phyloP scores from a whole-genome alignment of 1,139 yeast genomes.

The Saccharomyces pastorianus region DNA sequence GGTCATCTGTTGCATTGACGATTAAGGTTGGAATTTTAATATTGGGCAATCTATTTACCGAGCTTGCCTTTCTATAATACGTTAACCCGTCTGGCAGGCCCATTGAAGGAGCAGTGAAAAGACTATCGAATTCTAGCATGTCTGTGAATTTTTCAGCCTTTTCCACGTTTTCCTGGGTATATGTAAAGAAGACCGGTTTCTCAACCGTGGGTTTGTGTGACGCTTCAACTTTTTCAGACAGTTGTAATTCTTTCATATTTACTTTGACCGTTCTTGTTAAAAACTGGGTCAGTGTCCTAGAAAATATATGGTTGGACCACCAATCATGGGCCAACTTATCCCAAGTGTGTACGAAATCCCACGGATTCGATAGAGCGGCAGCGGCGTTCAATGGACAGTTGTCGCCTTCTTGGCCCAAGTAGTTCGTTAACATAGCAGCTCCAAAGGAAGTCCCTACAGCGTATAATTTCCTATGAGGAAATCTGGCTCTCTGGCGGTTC shows the following conservation, averaged over 20 bases:
- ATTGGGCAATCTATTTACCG: constrained; percentile 46
- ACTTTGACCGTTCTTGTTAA: constrained; percentile 51
- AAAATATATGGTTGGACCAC: constrained; percentile 53
- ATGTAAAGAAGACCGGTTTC: constrained; percentile 17
- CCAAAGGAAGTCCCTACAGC: constrained; percentile 83
- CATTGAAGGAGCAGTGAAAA: constrained; percentile 59
- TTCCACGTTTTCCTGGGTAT: constrained; percentile 31
- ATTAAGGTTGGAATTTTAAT: constrained; percentile 61
- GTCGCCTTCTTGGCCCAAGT: constrained; percentile 61
- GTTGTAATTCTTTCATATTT: constrained; percentile 45
- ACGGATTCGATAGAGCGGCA: constrained; percentile 62
- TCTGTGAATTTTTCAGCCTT: constrained; percentile 31
- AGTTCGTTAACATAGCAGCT: constrained; percentile 65
- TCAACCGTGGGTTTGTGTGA: constrained; percentile 30
- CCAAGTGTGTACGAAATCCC: constrained; percentile 63
- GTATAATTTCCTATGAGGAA: constrained; percentile 64
- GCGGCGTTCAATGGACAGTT: constrained; percentile 52
- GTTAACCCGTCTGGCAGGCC: constrained; percentile 63
- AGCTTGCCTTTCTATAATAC: constrained; percentile 62
- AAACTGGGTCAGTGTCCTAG: constrained; percentile 56
- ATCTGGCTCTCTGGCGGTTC: constrained; percentile 41
- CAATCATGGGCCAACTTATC: constrained; percentile 42
- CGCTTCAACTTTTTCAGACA: constrained; percentile 13
- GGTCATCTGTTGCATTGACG: constrained; percentile 72
- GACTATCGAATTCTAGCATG: constrained; percentile 54